Conservation (phyloP, 2,329 filamentous ascomycete species). For the Fusarium napiforme region DNA sequence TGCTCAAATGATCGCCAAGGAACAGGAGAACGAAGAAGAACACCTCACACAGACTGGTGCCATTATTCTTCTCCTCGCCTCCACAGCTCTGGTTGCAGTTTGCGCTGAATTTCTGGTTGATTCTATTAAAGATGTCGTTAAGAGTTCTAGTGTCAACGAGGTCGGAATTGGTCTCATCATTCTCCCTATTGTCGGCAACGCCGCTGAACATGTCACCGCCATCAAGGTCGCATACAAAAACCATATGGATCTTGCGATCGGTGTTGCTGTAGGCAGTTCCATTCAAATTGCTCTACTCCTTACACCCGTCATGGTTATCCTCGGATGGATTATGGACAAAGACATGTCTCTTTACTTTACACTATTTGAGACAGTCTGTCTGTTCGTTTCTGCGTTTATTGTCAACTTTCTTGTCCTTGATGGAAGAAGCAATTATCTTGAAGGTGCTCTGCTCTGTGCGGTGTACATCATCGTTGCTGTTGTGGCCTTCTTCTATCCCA, state of each 20-base stretch:
- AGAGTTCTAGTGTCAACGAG: slow-evolving; percentile 66
- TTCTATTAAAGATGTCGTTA: slow-evolving; percentile 72
- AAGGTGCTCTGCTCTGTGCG: slow-evolving; percentile 76
- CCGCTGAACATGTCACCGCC: slow-evolving; percentile 78
- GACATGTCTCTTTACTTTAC: slow-evolving; percentile 88
- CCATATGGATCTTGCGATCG: slow-evolving; percentile 80
- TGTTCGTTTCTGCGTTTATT: slow-evolving; percentile 86
- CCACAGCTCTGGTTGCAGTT: slow-evolving; percentile 72
- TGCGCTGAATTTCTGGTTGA: slow-evolving; percentile 78
- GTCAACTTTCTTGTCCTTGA: slow-evolving; percentile 90
- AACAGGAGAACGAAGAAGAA: slow-evolving; percentile 53
- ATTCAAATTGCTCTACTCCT: slow-evolving; percentile 80
- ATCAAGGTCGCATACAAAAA: slow-evolving; percentile 78
- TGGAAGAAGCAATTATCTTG: slow-evolving; percentile 86
- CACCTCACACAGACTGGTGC: slow-evolving; percentile 67
- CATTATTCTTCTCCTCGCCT: slow-evolving; percentile 69
- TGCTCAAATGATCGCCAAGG: slow-evolving; percentile 38
- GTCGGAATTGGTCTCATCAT: slow-evolving; percentile 78
- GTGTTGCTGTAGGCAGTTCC: slow-evolving; percentile 75
- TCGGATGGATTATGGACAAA: slow-evolving; percentile 75
- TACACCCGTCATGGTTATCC: slow-evolving; percentile 75
- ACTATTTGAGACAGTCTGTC: slow-evolving; percentile 86
- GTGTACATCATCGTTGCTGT: slow-evolving; percentile 76
- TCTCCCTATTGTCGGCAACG: slow-evolving; percentile 78
- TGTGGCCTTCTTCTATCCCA: slow-evolving; percentile 74